Percentiles rank a stretch among this genome's conserved stretches.
phyloP scores from a whole-genome alignment of 2,329 filamentous ascomycete species.

The Proliferodiscus dingleyae region DNA sequence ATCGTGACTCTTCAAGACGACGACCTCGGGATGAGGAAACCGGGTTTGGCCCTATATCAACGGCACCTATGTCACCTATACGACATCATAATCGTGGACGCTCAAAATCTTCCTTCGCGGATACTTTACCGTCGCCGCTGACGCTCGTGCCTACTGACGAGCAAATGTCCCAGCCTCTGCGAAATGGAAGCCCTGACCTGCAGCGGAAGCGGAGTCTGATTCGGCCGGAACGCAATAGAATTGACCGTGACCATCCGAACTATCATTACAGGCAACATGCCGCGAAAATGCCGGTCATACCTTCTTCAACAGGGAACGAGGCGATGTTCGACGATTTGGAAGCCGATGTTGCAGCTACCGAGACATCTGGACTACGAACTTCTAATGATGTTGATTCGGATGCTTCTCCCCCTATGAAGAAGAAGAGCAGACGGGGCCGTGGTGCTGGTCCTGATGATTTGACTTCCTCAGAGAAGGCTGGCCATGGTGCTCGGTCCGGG shows the following conservation, averaged over 20 bases:
- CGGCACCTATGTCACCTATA: slow-evolving; percentile 17
- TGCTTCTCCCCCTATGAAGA: slow-evolving; percentile 21
- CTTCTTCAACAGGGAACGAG: slow-evolving; percentile 89
- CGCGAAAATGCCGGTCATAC: slow-evolving; percentile 82
- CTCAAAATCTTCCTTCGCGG: slow-evolving; percentile 54
- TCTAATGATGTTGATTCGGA: slow-evolving; percentile 30
- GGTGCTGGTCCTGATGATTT: slow-evolving; percentile 22
- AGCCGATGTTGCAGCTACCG: slow-evolving; percentile 35
- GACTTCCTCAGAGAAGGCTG: slow-evolving; percentile 21
- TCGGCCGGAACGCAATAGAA: slow-evolving; percentile 79
- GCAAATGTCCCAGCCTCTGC: slow-evolving; percentile 27
- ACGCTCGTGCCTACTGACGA: slow-evolving; percentile 48
- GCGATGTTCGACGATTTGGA: slow-evolving; percentile 77
- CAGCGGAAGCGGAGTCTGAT: slow-evolving; percentile 82
- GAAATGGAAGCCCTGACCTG: slow-evolving; percentile 31
- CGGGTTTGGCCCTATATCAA: slow-evolving; percentile 33
- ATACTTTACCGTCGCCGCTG: slow-evolving; percentile 48
- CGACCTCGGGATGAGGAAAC: slow-evolving; percentile 67
- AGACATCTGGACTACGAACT: slow-evolving; percentile 28
- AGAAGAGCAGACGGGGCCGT: slow-evolving; percentile 20
- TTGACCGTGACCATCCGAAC: slow-evolving; percentile 84
- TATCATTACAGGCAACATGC: slow-evolving; percentile 96
- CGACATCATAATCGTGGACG: slow-evolving; percentile 48
- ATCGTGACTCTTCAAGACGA: slow-evolving; percentile 65
- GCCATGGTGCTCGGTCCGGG: slow-evolving; percentile 25